Evolutionary conservation across 306 rosid species (phyloP).

Genomic region (Lithocarpus polystachyus): DNA sequence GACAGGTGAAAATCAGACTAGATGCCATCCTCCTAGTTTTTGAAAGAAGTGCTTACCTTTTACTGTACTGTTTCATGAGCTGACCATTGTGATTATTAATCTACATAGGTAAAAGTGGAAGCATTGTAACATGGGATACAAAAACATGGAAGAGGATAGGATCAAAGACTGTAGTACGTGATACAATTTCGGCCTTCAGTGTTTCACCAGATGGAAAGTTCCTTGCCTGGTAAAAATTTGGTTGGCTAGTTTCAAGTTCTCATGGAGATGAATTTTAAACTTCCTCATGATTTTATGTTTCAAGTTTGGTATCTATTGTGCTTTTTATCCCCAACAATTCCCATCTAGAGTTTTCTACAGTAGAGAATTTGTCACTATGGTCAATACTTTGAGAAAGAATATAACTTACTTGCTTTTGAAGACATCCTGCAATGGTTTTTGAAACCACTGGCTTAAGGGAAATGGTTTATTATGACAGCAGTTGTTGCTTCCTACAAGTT

Average conservation of each 20-base stretch:
- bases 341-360: background rate
- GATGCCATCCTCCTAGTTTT: background rate
- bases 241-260: slow-evolving; percentile 8
- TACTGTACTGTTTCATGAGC: slow-evolving; percentile 5
- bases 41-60: background rate
- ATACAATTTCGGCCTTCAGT: slow-evolving; percentile 59
- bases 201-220: slow-evolving; percentile 79
- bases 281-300: background rate
- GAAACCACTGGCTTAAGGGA: background rate
- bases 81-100: slow-evolving; percentile 20
- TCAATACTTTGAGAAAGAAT: background rate
- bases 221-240: slow-evolving; percentile 69
- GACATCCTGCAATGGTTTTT: background rate
- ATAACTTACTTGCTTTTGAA: background rate
- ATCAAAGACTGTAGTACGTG: slow-evolving; percentile 59
- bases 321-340: background rate
- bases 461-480: background rate
- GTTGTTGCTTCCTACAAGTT: background rate
- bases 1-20: slow-evolving; percentile 43
- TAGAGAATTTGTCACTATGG: background rate
- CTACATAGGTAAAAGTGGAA: slow-evolving; percentile 60
- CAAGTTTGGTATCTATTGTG: background rate
- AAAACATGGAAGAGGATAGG: slow-evolving; percentile 69
- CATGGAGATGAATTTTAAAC: background rate
- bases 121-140: slow-evolving; percentile 77